phyloP scores from a whole-genome alignment of 179 eudicot species.

The Silene vulgaris region DNA sequence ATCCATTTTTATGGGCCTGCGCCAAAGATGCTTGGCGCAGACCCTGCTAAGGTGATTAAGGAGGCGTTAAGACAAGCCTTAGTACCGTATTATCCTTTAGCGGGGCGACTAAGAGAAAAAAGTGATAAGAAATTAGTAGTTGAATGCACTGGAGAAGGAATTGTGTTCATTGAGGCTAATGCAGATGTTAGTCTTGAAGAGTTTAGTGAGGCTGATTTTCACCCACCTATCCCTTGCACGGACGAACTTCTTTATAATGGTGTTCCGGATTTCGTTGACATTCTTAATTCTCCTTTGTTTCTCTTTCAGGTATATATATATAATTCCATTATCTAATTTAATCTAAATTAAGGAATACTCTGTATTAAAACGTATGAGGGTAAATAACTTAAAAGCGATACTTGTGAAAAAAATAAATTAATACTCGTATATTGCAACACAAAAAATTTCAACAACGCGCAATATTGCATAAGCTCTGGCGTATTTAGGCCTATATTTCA shows the following conservation, averaged over 20 bases:
- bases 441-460: no score
- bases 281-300: constrained; percentile 32
- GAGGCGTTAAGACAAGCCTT: constrained; percentile 34
- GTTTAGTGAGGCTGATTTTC: constrained; percentile 30
- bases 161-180: constrained; percentile 37
- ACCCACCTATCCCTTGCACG: constrained; percentile 37
- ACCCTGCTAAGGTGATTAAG: constrained; percentile 36
- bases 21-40: constrained; percentile 16
- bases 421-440: no score
- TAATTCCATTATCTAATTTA: no score
- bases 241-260: constrained; percentile 34
- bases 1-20: constrained; percentile 17
- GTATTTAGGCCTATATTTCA: no score
- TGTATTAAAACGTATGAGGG: no score
- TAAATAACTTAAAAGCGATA: no score
- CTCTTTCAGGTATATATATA: constrained; percentile 33
- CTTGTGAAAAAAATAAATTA: no score
- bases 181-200: constrained; percentile 36
- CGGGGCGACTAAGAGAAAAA: constrained; percentile 38
- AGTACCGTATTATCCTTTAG: constrained; percentile 40
- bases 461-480: no score
- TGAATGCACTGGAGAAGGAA: constrained; percentile 42
- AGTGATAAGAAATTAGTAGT: constrained; percentile 31
- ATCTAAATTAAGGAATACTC: no score
- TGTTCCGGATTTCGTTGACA: constrained; percentile 23